Evolutionary conservation across 202 grass and related monocot genomes (phyloP).

Genomic region (Eragrostis tef): DNA sequence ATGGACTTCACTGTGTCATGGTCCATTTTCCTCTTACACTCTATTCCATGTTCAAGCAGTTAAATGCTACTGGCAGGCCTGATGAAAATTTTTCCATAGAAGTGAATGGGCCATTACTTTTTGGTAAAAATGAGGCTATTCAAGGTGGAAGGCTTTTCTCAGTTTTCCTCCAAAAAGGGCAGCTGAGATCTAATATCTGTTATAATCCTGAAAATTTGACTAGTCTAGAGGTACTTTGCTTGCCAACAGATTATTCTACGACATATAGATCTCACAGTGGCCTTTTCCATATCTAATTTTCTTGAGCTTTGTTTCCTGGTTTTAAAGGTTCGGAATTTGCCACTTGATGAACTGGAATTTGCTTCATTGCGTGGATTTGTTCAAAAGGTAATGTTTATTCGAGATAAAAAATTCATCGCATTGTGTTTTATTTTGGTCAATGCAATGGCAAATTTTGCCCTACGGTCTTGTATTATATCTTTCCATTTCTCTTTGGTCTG

Average conservation of each 20-base stretch:
- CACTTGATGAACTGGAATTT: slow-evolving; percentile 96
- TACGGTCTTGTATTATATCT: slow-evolving; percentile 17
- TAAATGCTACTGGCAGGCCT: slow-evolving; percentile 89
- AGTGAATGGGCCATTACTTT: slow-evolving; percentile 78
- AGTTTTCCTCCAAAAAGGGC: slow-evolving; percentile 93
- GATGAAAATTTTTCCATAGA: slow-evolving; percentile 89
- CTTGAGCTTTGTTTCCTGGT: slow-evolving; percentile 47
- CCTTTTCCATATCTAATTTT: slow-evolving; percentile 43
- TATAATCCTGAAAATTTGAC: slow-evolving; percentile 81
- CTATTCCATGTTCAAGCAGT: slow-evolving; percentile 61
- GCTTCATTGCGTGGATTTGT: slow-evolving; percentile 95
- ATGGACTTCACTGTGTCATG: slow-evolving; percentile 29
- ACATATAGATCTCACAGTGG: not conserved
- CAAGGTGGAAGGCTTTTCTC: slow-evolving; percentile 70
- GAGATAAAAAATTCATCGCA: slow-evolving; percentile 38
- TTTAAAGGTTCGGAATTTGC: slow-evolving; percentile 88
- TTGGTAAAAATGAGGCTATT: slow-evolving; percentile 60
- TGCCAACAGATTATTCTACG: slow-evolving; percentile 37
- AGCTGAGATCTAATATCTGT: slow-evolving; percentile 88
- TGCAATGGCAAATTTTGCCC: slow-evolving; percentile 30
- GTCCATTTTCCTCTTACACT: slow-evolving; percentile 46
- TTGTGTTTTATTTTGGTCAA: slow-evolving; percentile 17
- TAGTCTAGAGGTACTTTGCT: slow-evolving; percentile 83
- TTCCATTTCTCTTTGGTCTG: slow-evolving; percentile 23
- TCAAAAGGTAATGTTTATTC: slow-evolving; percentile 69